Base-by-base conservation (phyloP, 805 yeast species). In the Torulaspora indica region DNA sequence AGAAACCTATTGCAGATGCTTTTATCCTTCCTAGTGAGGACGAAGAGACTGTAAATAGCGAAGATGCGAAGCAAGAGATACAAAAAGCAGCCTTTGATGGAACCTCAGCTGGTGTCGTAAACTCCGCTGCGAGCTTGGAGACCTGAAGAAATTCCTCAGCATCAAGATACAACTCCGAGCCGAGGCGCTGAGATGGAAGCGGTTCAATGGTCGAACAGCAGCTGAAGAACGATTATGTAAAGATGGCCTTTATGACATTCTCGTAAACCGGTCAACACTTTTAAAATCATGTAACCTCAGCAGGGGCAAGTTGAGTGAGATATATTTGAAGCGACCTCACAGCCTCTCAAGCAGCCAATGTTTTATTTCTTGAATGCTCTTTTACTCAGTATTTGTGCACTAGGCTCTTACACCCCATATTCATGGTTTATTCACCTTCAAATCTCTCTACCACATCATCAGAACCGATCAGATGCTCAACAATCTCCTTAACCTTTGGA, bases 1-100 rank as follows among this genome's bases (percentile, higher is more conserved):
- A 82, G 66, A 82, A 77, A 54, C 58, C 75, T 9, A 65, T 79
- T 4, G 69, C 76, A 0, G 71, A 63, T 34, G 72, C 84, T 0
- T 84, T 76, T 56, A 75, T 82, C 52, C 59, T 83, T 9, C 68
- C 70, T 12, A 75, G 72, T 36, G 56, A 48, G 10, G 47, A 37
- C 10, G 51, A 44, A 7, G 33, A 28, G 28, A 32, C 37, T 8
- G 20, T 17, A 3, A 31, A 31, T 17, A 8, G 20, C 4, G 15
- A 15, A 31, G 34, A 31, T 15, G 34, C 7, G 18, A 31, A 31
- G 3, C 32, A 45, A n/a, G 42, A 34, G 12, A 20, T 15, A 6
- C 8, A 28, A 4, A 37, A 15, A 15, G 45, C 33, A n/a, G 20
- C 24, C 5, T n/a, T 29, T 24, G 38, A 20, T 23, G 12, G 15